Base-by-base conservation (phyloP, 1,139 yeast genomes). In the Suhomyces maxii region DNA sequence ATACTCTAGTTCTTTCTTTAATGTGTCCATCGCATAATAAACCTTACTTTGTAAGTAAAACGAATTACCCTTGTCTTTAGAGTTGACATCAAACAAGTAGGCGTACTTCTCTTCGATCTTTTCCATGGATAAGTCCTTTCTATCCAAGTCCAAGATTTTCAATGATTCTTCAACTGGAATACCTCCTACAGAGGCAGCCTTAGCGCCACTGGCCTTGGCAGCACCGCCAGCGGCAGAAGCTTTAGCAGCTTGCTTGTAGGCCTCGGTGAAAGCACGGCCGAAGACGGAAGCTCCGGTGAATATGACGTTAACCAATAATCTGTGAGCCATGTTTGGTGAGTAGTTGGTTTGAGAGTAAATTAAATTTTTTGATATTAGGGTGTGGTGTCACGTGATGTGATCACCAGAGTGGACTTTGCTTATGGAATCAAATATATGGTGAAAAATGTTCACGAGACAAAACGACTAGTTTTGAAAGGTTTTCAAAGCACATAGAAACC, bases 191-290 rank as follows among this genome's bases (percentile, higher is more conserved):
- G 78, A 72, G 26, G 67, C 60, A 26, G 73, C 74, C 65, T 79
- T 58, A 39, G 69, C 62, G 42, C 81, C 82, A 34, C 77, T 74
- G 10, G 84, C 77, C 8, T 40, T 35, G 6, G 80, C 72, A 45
- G 76, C 65, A 12, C 79, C 72, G 14, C 95, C 89, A 45, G 86
- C 81, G 7, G 89, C 88, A 8, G 89, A 80, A 36, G 89, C 90
- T 47, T 88, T 85, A 13, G 97, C 96, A 1, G 99, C 98, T 69
- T 93, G 98, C 60, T 86, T 86, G 76, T 91, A 93, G 0, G 99
- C 98, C 65, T 90, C 97, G n/a, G 91, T 80, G 67, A 93, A 93
- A 0, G 99, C 99, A 56, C 89, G 82, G 44, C 98, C 98, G 63
- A 93, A 90, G 37, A 93, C 98, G 53, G 89, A 85, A 10, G 98